phyloP scores from a whole-genome alignment of 352 stramenopile species.

The Phytophthora citrophthora region DNA sequence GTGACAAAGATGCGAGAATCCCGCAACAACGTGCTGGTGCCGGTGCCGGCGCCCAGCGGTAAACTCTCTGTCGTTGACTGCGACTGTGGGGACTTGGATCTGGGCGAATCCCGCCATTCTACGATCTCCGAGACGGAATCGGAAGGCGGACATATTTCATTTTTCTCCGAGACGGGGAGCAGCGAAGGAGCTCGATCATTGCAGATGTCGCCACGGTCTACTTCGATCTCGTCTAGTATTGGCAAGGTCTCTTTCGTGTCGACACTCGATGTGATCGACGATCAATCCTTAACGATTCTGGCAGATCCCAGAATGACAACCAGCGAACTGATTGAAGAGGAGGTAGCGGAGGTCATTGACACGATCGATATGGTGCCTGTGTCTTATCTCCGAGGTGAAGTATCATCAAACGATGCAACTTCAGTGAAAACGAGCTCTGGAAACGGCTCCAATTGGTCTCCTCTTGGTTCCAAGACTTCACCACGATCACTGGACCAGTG shows the following conservation, averaged over 20 bases:
- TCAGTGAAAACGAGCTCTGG: slow-evolving; percentile 11
- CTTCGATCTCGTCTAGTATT: slow-evolving; percentile 27
- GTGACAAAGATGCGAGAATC: slow-evolving; percentile 64
- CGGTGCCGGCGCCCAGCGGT: slow-evolving; percentile 27
- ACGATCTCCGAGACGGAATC: slow-evolving; percentile 60
- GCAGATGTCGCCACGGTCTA: slow-evolving; percentile 27
- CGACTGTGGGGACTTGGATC: slow-evolving; percentile 19
- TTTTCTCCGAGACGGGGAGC: slow-evolving; percentile 43
- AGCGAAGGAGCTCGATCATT: slow-evolving; percentile 29
- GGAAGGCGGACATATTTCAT: slow-evolving; percentile 42
- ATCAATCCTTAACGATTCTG: slow-evolving; percentile 32
- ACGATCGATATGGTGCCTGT: slow-evolving; percentile 55
- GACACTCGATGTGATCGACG: slow-evolving; percentile 45
- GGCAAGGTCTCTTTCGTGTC: slow-evolving; percentile 47
- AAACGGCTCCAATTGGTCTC: slow-evolving; percentile 25
- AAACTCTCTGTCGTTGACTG: slow-evolving; percentile 35
- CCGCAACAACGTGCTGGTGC: slow-evolving; percentile 24
- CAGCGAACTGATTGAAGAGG: slow-evolving; percentile 24
- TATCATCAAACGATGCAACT: slow-evolving; percentile 10
- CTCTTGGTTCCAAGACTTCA: slow-evolving; percentile 28
- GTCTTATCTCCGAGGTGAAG: slow-evolving; percentile 4
- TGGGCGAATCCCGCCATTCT: slow-evolving; percentile 33
- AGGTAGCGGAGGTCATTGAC: slow-evolving; percentile 54
- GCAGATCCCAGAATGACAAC: slow-evolving; percentile 29
- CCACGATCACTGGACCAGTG: slow-evolving; percentile 44